Base-by-base conservation (phyloP, 75 land plant genomes). In the Cupressus sempervirens region DNA sequence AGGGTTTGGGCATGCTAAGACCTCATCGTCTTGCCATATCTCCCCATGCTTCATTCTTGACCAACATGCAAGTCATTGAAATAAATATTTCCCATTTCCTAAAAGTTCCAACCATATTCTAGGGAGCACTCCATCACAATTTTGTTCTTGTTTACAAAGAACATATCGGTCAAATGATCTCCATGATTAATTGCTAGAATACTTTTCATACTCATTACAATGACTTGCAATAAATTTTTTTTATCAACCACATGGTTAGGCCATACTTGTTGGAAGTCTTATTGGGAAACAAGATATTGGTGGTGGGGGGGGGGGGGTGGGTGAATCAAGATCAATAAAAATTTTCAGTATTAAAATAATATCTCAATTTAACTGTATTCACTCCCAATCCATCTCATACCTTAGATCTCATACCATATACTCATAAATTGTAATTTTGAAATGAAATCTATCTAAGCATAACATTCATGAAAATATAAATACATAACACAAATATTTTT, bases 101-200 rank as follows among this genome's bases (percentile, higher is more conserved):
- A 93, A 94, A 1, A 90, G 81, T 83, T 95, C 89, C 3, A 89
- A 73, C 99, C 99, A 97, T 7, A 98, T 98, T 54, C 90, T 93
- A 4, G 98, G 99, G 46, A 91, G 93, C 84, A 95, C 90, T 97
- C 99, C 94, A 97, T 95, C 73, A 97, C 88, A 7, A 90, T 87
- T 70, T 94, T 91, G 52, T 91, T 91, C 38, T 86, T 82, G 48
- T 92, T 85, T 98, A 97, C 94, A 68, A 96, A 90, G 84, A 96
- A 84, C 92, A 96, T 90, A 91, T 97, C 90, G 26, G 96, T 90
- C 36, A 95, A 70, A 70, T 97, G 99, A 2, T 93, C 99, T 12
- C 98, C 99, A 15, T 97, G 99, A n/a, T 88, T 88, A 7, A 92
- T 89, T 34, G 86, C 84, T 40, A 97, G 70, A 1, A 97, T 84